phyloP scores from a whole-genome alignment of 805 yeast genomes.

The Ogataea glucozyma region DNA sequence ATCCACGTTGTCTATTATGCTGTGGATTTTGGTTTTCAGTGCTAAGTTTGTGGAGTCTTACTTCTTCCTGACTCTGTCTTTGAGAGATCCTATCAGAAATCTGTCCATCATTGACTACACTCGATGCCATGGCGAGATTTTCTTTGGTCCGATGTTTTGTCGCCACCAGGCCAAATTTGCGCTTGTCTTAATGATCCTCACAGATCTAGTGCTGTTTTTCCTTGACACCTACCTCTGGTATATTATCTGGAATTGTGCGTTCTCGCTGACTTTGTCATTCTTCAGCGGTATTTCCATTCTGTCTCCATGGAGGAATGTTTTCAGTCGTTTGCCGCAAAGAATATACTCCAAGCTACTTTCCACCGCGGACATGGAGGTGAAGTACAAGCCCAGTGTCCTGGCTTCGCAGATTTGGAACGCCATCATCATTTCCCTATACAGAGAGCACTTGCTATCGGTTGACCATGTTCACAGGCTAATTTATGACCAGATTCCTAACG shows the following conservation, averaged over 20 bases:
- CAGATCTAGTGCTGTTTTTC: conserved; percentile 52
- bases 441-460: conserved; percentile 52
- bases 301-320: conserved; percentile 61
- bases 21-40: conserved; percentile 50
- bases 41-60: conserved; percentile 56
- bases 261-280: conserved; percentile 50
- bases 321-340: conserved; percentile 51
- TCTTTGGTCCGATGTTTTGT: conserved; percentile 45
- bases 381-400: conserved; percentile 40
- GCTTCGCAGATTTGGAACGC: conserved; percentile 58
- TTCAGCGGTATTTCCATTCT: conserved; percentile 54
- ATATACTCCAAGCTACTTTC: conserved; percentile 49
- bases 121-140: conserved; percentile 45
- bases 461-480: conserved; percentile 45
- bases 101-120: conserved; percentile 44
- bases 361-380: conserved; percentile 46
- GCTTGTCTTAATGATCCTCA: conserved; percentile 41
- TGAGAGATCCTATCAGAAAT: conserved; percentile 53
- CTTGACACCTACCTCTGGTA: conserved; percentile 61
- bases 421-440: conserved; percentile 51
- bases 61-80: conserved; percentile 52
- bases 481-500: conserved; percentile 50
- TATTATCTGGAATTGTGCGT: conserved; percentile 53
- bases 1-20: conserved; percentile 40
- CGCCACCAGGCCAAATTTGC: conserved; percentile 43